These are phyloP conservation scores for Ogataea methanolica DNA, from an alignment of 805 yeast species.

Conservation along the genomic window DNA sequence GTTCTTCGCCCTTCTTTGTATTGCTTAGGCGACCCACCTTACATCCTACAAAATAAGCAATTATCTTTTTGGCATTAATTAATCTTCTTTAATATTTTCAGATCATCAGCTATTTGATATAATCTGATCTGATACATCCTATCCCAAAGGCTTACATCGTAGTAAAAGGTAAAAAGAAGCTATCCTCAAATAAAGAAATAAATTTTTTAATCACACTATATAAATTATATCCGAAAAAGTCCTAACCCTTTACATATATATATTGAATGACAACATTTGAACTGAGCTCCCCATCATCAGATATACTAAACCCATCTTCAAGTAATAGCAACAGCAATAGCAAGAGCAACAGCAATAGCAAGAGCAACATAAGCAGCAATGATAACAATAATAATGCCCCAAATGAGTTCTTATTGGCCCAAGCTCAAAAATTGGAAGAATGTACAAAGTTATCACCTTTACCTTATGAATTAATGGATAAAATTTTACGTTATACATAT, in stretches of 20 bases:
- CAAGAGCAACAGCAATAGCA: not conserved
- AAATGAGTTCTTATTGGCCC: constrained; percentile 13
- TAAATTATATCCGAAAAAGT: not conserved
- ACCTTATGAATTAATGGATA: constrained; percentile 30
- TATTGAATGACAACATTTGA: constrained; percentile 18
- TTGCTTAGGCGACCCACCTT: too few species aligned
- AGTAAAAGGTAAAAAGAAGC: too few species aligned
- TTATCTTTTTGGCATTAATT: too few species aligned
- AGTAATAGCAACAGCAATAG: not conserved
- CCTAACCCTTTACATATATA: not conserved
- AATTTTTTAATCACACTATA: not conserved
- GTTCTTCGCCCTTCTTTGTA: too few species aligned
- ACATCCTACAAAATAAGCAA: too few species aligned
- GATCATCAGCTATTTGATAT: too few species aligned
- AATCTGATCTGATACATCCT: too few species aligned
- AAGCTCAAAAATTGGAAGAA: constrained; percentile 12
- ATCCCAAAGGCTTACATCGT: too few species aligned
- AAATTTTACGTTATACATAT: constrained; percentile 28
- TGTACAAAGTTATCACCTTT: constrained; percentile 19
- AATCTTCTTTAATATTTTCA: too few species aligned
- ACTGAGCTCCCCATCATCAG: constrained; percentile 1
- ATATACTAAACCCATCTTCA: not conserved
- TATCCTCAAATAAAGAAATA: too few species aligned
- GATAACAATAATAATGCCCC: constrained; percentile 2
- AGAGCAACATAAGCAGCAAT: not conserved